Evolutionary conservation across 179 eudicot species (phyloP).

Genomic region (Nepenthes alata): DNA sequence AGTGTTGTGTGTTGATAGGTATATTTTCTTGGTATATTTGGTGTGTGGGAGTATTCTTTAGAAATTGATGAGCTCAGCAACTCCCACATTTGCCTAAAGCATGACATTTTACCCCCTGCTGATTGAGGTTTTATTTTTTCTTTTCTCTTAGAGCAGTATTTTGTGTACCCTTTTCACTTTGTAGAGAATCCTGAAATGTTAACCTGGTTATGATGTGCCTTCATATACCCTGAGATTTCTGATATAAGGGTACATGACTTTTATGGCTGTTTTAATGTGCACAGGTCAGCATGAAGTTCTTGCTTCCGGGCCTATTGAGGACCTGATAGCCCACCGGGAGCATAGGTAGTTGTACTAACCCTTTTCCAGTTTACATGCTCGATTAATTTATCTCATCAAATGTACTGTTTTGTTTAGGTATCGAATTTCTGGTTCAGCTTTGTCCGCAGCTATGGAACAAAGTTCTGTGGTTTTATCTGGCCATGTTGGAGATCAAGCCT

Average conservation of each 20-base stretch:
- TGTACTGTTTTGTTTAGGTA: slow-evolving; percentile 41
- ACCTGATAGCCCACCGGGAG: slow-evolving; percentile 94
- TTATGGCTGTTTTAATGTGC: slow-evolving; percentile 8
- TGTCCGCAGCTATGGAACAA: slow-evolving; percentile 94
- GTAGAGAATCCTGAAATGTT: background rate
- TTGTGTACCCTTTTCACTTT: too few species aligned
- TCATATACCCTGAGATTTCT: too few species aligned
- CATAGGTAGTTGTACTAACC: slow-evolving; percentile 9
- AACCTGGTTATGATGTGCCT: background rate
- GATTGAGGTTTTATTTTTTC: too few species aligned
- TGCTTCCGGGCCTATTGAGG: slow-evolving; percentile 98
- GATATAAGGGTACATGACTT: background rate
- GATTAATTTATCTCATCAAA: background rate
- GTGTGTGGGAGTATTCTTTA: too few species aligned
- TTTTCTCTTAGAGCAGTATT: too few species aligned
- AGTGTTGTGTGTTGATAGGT: too few species aligned
- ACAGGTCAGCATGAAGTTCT: slow-evolving; percentile 96
- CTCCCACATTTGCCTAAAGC: too few species aligned
- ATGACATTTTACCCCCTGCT: too few species aligned
- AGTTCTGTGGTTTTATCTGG: slow-evolving; percentile 46
- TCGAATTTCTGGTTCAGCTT: slow-evolving; percentile 95
- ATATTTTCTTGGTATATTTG: too few species aligned
- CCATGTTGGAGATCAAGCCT: slow-evolving; percentile 35
- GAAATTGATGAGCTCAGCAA: too few species aligned
- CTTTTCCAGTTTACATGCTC: background rate